Percentiles rank a stretch among this genome's conserved stretches.
Evolutionary conservation across 2,329 filamentous ascomycete species (phyloP).

Genomic region (Trichothecium sympodiale): DNA sequence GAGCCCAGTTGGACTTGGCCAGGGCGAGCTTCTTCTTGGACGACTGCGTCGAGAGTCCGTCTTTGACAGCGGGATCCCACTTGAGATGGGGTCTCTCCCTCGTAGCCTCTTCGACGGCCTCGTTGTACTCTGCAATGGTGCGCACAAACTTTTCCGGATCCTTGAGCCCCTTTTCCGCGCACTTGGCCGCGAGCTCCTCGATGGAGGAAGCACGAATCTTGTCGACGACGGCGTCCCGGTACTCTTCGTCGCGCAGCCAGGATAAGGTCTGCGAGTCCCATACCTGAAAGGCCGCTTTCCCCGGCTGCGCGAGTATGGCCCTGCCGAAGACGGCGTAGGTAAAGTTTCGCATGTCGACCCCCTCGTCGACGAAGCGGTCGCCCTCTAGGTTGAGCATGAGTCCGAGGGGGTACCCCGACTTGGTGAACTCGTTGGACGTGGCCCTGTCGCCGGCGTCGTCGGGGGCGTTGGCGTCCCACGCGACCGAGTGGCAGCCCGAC

Average conservation of each 20-base stretch:
- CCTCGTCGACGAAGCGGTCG: conserved; percentile 55
- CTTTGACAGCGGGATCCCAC: conserved; percentile 50
- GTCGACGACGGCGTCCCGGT: conserved; percentile 44
- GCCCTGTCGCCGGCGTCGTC: conserved; percentile 39
- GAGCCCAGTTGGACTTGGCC: conserved; percentile 56
- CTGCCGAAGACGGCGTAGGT: conserved; percentile 57
- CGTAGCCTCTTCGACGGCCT: conserved; percentile 36
- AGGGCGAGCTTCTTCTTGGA: conserved; percentile 27
- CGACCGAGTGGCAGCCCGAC: conserved; percentile 53
- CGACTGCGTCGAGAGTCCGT: conserved; percentile 51
- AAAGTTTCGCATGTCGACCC: conserved; percentile 52
- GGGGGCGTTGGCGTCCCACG: conserved; percentile 51
- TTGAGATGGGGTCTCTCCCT: conserved; percentile 29
- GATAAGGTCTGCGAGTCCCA: conserved; percentile 43
- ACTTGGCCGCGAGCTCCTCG: conserved; percentile 43
- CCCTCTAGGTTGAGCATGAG: conserved; percentile 52
- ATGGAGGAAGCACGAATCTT: conserved; percentile 39
- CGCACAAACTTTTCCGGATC: conserved; percentile 33
- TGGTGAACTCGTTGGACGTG: conserved; percentile 57
- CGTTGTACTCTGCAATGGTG: conserved; percentile 45
- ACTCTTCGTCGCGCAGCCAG: conserved; percentile 52
- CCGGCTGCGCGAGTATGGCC: conserved; percentile 48
- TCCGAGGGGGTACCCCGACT: conserved; percentile 57
- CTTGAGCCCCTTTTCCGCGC: conserved; percentile 33
- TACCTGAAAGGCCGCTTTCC: conserved; percentile 49